Evolutionary conservation across 2,329 filamentous ascomycete species (phyloP), one percentile per base, ranked within the genome.

Genomic region (Madurella fahalii): DNA sequence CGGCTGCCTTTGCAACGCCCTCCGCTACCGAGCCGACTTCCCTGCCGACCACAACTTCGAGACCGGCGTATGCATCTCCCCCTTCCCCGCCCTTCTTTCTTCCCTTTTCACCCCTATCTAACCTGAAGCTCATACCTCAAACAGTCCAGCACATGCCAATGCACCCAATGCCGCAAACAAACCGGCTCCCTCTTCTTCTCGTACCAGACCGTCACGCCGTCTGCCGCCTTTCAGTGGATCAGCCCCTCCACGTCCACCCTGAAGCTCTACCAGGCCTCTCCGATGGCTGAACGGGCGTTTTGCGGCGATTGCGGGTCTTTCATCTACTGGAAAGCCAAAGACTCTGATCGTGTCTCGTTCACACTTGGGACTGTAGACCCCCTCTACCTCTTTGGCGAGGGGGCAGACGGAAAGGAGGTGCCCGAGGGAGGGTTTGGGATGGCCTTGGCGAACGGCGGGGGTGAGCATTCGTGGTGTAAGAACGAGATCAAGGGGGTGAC

Each of bases 141-240:
- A n/a, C 57, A 77, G 75, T 70, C 70, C 56, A 64, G 67, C 44
- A 78, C 74, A 7, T 83, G 79, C 63, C 78, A 82, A 60, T 82
- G 79, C 68, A 77, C 75, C 7, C 78, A 81, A 63, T 81, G 78
- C 66, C 77, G 79, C 63, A 77, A 77, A 53, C 72, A 75, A 56
- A 76, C 76, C 8, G 78, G 78, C 49, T 64, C 72, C 4, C 71
- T 82, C 50, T 66, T 79, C 61, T 69, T 73, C 57, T 66, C 69
- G 52, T 65, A 71, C 47, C 72, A 80, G 61, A 62, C 52, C 5
- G 61, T 78, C 0, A 2, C 18, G 1, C 70, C 71, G 4, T 44
- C 62, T 50, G 58, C 52, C 2, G 64, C 69, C 41, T 64, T 80
- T 18, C 61, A 54, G 2, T 78, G 69, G 63, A 64, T 65, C 3